Percentiles rank a stretch among this genome's conserved stretches.
These are phyloP conservation scores for Bipolaris sorokiniana DNA, from an alignment of 2,329 filamentous ascomycete genomes.

Conservation along the genomic window DNA sequence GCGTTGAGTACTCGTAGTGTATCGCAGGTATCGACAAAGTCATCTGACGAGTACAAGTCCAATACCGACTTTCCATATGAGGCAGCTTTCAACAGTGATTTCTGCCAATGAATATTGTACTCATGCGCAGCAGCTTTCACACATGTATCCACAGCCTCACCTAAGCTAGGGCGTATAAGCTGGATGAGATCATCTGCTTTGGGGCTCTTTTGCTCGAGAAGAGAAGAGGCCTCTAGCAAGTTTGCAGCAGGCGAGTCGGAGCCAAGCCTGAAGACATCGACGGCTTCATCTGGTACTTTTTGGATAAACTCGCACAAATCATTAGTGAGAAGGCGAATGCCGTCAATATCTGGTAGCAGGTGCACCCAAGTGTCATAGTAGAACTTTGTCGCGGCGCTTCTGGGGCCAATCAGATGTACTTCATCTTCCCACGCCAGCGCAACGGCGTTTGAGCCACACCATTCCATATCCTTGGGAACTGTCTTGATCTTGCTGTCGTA, in stretches of 20 bases:
- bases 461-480: conserved; percentile 84
- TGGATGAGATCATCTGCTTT: conserved; percentile 99
- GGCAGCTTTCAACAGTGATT: conserved; percentile 91
- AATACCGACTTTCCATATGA: conserved; percentile 98
- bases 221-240: conserved; percentile 88
- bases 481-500: conserved; percentile 88
- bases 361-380: conserved; percentile 93
- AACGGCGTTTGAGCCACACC: conserved; percentile 95
- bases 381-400: conserved; percentile 75
- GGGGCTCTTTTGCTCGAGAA: conserved; percentile 90
- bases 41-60: conserved; percentile 96
- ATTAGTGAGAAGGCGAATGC: conserved; percentile 87
- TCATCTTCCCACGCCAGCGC: conserved; percentile 98
- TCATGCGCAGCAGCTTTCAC: conserved; percentile 93
- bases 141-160: conserved; percentile 91
- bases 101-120: conserved; percentile 90
- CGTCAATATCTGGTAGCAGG: conserved; percentile 84
- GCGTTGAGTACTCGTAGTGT: conserved; percentile 91
- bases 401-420: conserved; percentile 88
- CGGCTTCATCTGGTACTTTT: conserved; percentile 83
- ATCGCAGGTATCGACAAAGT: conserved; percentile 98
- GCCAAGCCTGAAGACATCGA: conserved; percentile 87
- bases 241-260: conserved; percentile 90
- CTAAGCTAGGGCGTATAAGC: conserved; percentile 83
- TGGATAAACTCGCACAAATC: conserved; percentile 98